Conservation (phyloP, 1,139 yeast genomes). For the Candida frijolesensis region DNA sequence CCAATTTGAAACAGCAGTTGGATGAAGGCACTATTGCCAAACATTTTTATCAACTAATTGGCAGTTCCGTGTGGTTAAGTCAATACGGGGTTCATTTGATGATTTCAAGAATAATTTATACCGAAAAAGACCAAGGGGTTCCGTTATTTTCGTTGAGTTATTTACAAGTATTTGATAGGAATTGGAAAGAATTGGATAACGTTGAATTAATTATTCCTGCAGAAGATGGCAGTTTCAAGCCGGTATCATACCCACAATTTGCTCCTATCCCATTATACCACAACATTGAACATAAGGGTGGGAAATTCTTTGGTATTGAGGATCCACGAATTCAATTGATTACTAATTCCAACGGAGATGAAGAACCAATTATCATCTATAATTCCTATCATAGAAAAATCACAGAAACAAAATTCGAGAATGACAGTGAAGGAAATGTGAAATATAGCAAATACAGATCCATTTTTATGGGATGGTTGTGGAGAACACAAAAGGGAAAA, state of each 20-base stretch:
- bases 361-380: conserved; percentile 33
- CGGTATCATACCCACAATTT: conserved; percentile 26
- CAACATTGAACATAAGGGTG: conserved; percentile 23
- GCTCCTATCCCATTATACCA: conserved; percentile 33
- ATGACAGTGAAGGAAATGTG: conserved; percentile 18
- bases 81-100: conserved; percentile 42
- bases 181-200: conserved; percentile 41
- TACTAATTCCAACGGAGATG: conserved; percentile 31
- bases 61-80: conserved; percentile 43
- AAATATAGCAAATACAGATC: conserved; percentile 25
- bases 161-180: conserved; percentile 38
- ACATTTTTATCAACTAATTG: conserved; percentile 42
- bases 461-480: conserved; percentile 42
- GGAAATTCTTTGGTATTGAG: conserved; percentile 45
- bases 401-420: conserved; percentile 25
- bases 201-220: conserved; percentile 36
- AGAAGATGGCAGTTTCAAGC: conserved; percentile 10
- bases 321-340: conserved; percentile 46
- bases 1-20: conserved; percentile 28
- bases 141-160: conserved; percentile 38
- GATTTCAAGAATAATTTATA: conserved; percentile 38
- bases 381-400: conserved; percentile 29
- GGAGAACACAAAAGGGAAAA: conserved; percentile 40
- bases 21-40: conserved; percentile 28
- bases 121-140: conserved; percentile 24